Evolutionary conservation across 108 stramenopile genomes (phyloP).

Genomic region (Bacterosira constricta): DNA sequence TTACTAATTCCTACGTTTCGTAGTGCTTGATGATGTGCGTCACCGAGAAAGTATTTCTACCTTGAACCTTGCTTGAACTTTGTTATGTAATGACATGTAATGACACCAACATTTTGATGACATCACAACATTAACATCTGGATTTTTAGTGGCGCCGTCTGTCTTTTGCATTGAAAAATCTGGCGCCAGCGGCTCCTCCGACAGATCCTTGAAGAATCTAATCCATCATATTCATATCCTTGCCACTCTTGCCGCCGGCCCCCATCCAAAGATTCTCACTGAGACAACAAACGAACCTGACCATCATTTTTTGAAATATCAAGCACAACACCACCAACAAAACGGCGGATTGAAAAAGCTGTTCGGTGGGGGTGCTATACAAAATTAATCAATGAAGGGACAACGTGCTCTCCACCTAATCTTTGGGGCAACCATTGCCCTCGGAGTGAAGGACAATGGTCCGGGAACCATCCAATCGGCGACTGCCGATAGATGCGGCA

Average conservation of each 20-base stretch:
- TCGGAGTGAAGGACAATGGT: constrained; percentile 1
- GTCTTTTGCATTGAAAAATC: background rate
- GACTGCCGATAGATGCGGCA: background rate
- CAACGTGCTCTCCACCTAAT: constrained; percentile 9
- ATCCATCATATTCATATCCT: background rate
- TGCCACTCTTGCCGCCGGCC: background rate
- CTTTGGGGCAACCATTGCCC: constrained; percentile 1
- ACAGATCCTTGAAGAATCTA: background rate
- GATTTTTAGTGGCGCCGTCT: background rate
- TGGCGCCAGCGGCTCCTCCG: background rate
- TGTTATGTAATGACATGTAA: too few species aligned
- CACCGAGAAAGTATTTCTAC: too few species aligned
- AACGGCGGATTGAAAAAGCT: background rate
- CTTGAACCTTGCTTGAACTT: too few species aligned
- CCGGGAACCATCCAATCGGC: background rate
- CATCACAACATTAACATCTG: background rate
- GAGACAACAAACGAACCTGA: background rate
- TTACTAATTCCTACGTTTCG: too few species aligned
- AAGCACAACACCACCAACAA: too few species aligned
- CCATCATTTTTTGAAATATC: background rate
- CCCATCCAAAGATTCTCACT: background rate
- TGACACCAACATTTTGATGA: background rate
- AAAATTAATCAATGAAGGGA: constrained; percentile 1
- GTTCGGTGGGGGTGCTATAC: background rate
- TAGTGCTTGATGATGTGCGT: too few species aligned